Evolutionary conservation across 768 basidiomycete genomes (phyloP).

Genomic region (Tephrocybe sp.): DNA sequence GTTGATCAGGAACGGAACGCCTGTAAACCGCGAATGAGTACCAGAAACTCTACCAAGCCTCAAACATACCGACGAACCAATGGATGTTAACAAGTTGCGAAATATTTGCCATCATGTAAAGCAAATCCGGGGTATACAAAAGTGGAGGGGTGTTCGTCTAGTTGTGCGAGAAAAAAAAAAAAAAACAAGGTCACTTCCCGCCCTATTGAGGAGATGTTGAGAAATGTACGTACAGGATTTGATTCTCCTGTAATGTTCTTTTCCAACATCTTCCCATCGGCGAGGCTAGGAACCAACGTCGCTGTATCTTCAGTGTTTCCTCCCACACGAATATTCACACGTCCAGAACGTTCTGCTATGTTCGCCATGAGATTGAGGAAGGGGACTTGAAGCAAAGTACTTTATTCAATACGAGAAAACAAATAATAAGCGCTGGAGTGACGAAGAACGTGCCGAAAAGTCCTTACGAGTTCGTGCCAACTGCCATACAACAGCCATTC

Average conservation of each 20-base stretch:
- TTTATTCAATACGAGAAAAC: constrained; percentile 18
- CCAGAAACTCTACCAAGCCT: neutral
- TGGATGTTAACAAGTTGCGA: constrained; percentile 57
- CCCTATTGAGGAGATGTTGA: neutral
- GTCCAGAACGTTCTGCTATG: constrained; percentile 61
- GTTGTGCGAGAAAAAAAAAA: neutral
- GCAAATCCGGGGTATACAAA: constrained; percentile 59
- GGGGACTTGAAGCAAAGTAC: constrained; percentile 48
- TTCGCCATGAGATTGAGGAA: constrained; percentile 80
- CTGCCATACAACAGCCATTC: neutral
- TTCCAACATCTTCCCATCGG: constrained; percentile 33
- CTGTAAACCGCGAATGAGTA: constrained; percentile 7
- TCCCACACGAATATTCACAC: constrained; percentile 65
- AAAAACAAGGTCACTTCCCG: neutral
- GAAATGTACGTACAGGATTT: constrained; percentile 15
- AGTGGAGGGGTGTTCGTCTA: constrained; percentile 71
- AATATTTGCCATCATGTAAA: constrained; percentile 66
- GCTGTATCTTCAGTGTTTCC: constrained; percentile 80
- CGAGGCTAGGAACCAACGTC: constrained; percentile 43
- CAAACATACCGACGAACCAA: constrained; percentile 57
- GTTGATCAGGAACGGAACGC: constrained; percentile 64
- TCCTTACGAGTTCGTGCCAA: constrained; percentile 9
- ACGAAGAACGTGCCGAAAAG: neutral
- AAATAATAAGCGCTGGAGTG: neutral
- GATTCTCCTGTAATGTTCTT: constrained; percentile 18